A percentile compares a stretch with the other conserved stretches of the same genome.
These are phyloP conservation scores for Neodidymelliopsis sp. DNA, from an alignment of 2,329 filamentous ascomycete genomes.

Conservation along the genomic window DNA sequence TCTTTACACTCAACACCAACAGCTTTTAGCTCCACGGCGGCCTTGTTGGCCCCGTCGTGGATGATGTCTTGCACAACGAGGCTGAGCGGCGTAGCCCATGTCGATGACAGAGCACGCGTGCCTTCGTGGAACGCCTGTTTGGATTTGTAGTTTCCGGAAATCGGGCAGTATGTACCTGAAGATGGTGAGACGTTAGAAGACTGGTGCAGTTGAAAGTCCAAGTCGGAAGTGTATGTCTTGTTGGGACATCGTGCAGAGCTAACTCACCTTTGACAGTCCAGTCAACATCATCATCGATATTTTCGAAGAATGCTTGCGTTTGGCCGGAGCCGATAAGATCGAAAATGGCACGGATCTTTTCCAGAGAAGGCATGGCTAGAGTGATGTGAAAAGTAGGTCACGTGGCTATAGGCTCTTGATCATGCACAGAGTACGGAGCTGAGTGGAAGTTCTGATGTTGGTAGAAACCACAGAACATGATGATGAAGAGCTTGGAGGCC, in stretches of 20 bases:
- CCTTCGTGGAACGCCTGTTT: slow-evolving; percentile 3
- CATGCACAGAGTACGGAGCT: too few relatives aligned
- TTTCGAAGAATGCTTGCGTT: background rate
- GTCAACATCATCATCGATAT: slow-evolving; percentile 1
- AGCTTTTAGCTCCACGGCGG: slow-evolving; percentile 1
- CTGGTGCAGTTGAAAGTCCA: too few relatives aligned
- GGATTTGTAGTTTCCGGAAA: slow-evolving; percentile 1
- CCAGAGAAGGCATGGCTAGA: too few relatives aligned
- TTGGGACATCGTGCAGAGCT: too few relatives aligned
- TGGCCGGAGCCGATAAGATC: background rate
- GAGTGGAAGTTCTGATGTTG: too few relatives aligned
- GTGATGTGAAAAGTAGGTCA: too few relatives aligned
- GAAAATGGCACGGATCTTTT: background rate
- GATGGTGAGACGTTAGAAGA: too few relatives aligned
- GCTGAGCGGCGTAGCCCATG: slow-evolving; percentile 4
- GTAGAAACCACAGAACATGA: too few relatives aligned
- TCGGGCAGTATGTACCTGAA: background rate
- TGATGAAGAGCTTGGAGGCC: too few relatives aligned
- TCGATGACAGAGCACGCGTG: background rate
- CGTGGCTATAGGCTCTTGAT: too few relatives aligned
- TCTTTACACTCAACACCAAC: slow-evolving; percentile 3
- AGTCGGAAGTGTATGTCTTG: too few relatives aligned
- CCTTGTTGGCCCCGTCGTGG: slow-evolving; percentile 1
- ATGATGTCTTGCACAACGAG: slow-evolving; percentile 3
- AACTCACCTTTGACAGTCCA: slow-evolving; percentile 5